Conservation (phyloP, 2,329 filamentous ascomycete genomes). For the Dichotomopilus funicola region DNA sequence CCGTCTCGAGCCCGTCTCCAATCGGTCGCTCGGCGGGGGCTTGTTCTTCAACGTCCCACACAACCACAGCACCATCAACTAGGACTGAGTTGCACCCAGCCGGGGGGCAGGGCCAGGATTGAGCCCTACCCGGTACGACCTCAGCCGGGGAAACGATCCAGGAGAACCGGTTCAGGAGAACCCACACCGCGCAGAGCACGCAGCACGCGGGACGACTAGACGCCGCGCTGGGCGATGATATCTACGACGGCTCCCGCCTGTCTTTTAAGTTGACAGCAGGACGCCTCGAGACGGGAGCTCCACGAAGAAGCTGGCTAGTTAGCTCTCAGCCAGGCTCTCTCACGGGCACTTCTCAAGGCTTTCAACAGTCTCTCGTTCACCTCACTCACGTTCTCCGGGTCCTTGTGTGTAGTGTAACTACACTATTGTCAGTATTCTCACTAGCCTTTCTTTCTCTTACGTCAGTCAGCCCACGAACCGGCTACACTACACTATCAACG, state of each 20-base stretch:
- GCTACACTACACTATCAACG: no score
- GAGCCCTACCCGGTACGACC: slow-evolving; percentile 5
- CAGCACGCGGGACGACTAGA: slow-evolving; percentile 7
- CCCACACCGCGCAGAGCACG: not conserved
- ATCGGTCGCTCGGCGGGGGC: slow-evolving; percentile 6
- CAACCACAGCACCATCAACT: not conserved
- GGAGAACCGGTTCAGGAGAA: not conserved
- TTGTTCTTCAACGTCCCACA: slow-evolving; percentile 4
- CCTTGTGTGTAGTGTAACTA: not conserved
- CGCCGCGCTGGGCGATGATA: slow-evolving; percentile 6
- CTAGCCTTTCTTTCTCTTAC: no score
- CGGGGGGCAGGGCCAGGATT: not conserved
- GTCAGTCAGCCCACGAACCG: no score
- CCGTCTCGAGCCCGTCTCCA: not conserved
- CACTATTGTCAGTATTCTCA: no score
- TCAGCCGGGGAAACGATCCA: slow-evolving; percentile 8
- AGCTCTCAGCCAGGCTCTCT: slow-evolving; percentile 12
- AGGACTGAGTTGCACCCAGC: no score
- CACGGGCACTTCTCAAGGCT: slow-evolving; percentile 13
- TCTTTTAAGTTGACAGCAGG: not conserved
- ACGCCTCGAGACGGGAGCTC: not conserved
- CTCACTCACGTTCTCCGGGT: not conserved
- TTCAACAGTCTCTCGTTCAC: slow-evolving; percentile 1
- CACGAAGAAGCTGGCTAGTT: not conserved
- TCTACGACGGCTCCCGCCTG: slow-evolving; percentile 7